Conservation (phyloP, 768 basidiomycete genomes). For the Suillus brevipes region DNA sequence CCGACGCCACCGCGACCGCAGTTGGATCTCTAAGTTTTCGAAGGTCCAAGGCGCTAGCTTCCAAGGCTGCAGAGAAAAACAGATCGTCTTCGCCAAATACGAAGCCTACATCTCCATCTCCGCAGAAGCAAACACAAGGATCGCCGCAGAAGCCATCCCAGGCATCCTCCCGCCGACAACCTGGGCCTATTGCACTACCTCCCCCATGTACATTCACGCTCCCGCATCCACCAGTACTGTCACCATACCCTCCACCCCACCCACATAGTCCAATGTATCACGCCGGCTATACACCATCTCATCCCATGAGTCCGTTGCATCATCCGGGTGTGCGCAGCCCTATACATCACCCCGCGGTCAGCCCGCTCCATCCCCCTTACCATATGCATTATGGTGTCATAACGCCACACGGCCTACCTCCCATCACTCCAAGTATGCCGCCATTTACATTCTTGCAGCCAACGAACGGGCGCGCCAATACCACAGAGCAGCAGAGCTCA, state of each 20-base stretch:
- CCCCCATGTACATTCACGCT: conserved; percentile 53
- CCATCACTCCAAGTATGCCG: conserved; percentile 97
- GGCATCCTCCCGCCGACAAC: conserved; percentile 48
- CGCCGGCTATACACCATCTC: conserved; percentile 31
- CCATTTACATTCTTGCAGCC: conserved; percentile 82
- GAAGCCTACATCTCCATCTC: conserved; percentile 20
- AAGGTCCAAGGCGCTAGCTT: conserved; percentile 26
- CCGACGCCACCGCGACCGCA: conserved; percentile 19
- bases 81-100: conserved; percentile 10
- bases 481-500: conserved; percentile 1
- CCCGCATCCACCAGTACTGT: conserved; percentile 35
- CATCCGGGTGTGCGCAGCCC: conserved; percentile 36
- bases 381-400: conserved; percentile 38
- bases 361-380: conserved; percentile 21
- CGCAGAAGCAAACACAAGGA: conserved; percentile 6
- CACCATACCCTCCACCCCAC: conserved; percentile 28
- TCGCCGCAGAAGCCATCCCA: conserved; percentile 16
- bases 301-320: conserved; percentile 39
- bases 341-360: conserved; percentile 28
- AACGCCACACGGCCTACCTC: conserved; percentile 82
- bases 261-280: conserved; percentile 43
- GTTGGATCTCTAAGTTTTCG: conserved; percentile 32
- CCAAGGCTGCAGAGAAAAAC: conserved; percentile 27
- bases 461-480: conserved; percentile 4
- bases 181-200: conserved; percentile 69